Evolutionary conservation across 1,139 yeast species (phyloP), one percentile per base, ranked within the genome.

Genomic region (Saccharomycopsis hybrid): DNA sequence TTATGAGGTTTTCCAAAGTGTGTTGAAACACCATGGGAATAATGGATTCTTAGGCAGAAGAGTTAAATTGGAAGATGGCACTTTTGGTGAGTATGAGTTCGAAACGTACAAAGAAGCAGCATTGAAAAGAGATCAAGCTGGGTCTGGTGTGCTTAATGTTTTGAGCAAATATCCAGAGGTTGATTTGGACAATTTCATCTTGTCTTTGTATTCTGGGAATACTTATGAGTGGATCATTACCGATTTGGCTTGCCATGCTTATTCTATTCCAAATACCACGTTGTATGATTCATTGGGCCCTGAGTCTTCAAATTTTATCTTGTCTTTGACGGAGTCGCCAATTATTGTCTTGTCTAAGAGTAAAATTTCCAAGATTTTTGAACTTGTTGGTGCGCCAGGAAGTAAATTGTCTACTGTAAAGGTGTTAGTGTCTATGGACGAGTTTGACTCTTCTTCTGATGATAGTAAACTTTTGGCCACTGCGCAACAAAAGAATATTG

Each of bases 261-360:
- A 66, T 57, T 63, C 70, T 9, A 58, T 72, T 40, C 63, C 71
- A 48, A 68, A 65, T 56, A 70, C 75, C 13, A 71, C 76, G 3
- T 61, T 72, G 43, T 72, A 72, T 54, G 71, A 71, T 49, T 71
- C 75, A 3, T 62, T 72, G 59, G 76, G 76, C 1, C 59, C 65
- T 3, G 65, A 66, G 31, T 65, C 76, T 9, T 64, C 73, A 3
- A 59, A 62, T 42, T 66, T 68, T 55, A 72, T 72, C 50, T 60
- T 72, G 52, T 60, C 59, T 5, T 55, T 67, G 51, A 71, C 76
- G 0, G 66, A 69, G 51, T 62, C 71, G 5, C 75, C 75, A 18
- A 61, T 71, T 2, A 60, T 71, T 41, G 61, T 72, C 32, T 57
- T 67, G 35, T 62, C 74, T 31, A 67, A 65, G 56, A 66, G 67